These are phyloP conservation scores for Podila epigama DNA, from an alignment of 192 early-diverging fungal species.

Conservation along the genomic window DNA sequence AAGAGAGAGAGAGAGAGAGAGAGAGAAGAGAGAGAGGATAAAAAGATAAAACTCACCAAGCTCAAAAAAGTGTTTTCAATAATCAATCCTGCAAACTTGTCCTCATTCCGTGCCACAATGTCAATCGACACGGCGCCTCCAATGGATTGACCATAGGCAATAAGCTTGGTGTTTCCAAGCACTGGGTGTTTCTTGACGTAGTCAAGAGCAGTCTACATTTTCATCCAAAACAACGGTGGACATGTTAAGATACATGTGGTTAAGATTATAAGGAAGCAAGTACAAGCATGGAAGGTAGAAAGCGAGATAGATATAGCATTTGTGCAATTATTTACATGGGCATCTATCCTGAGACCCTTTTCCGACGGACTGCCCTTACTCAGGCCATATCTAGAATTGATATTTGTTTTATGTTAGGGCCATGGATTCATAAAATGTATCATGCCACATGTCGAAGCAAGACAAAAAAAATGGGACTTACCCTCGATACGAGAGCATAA, in stretches of 20 bases:
- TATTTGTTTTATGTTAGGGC: no score
- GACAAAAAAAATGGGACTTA: slow-evolving; percentile 48
- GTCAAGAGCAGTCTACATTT: slow-evolving; percentile 78
- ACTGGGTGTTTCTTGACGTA: slow-evolving; percentile 81
- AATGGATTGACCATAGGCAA: slow-evolving; percentile 95
- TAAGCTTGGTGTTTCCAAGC: slow-evolving; percentile 75
- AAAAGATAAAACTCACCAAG: slow-evolving; percentile 59
- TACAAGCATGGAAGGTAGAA: neutral
- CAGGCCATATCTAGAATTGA: slow-evolving; percentile 73
- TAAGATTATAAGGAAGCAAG: neutral
- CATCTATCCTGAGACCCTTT: slow-evolving; percentile 88
- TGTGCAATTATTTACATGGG: slow-evolving; percentile 67
- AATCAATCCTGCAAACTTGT: slow-evolving; percentile 80
- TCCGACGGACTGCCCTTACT: slow-evolving; percentile 89
- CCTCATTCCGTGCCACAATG: slow-evolving; percentile 79
- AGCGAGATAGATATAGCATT: neutral
- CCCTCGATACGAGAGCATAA: slow-evolving; percentile 98
- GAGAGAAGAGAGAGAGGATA: neutral
- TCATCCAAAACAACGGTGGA: neutral
- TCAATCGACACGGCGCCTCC: slow-evolving; percentile 97
- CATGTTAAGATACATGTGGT: neutral
- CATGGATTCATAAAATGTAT: no score
- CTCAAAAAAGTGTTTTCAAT: slow-evolving; percentile 96
- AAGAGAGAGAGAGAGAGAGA: no score
- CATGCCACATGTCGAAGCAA: no score